phyloP scores from a whole-genome alignment of 805 yeast species.

The Myxozyma mucilagina region DNA sequence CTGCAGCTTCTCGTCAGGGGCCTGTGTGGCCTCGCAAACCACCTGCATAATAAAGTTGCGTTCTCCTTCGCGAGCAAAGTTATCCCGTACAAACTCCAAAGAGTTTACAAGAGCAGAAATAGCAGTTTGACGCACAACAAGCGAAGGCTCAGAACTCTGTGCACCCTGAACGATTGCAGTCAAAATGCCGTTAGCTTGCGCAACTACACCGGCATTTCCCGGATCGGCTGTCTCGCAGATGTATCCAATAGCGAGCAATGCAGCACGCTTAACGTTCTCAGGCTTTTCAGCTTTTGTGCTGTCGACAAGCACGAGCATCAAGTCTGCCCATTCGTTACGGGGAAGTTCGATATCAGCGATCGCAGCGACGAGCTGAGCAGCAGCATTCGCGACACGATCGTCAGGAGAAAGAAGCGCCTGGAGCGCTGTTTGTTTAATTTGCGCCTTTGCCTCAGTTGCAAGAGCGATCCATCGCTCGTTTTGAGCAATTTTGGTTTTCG shows the following conservation, averaged over 20 bases:
- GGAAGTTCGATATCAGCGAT: conserved; percentile 96
- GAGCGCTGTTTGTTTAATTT: conserved; percentile 62
- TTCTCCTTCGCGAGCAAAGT: conserved; percentile 91
- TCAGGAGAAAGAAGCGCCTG: conserved; percentile 62
- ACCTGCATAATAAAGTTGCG: conserved; percentile 98
- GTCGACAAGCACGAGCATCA: conserved; percentile 79
- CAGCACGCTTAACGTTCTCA: conserved; percentile 78
- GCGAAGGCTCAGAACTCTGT: conserved; percentile 73
- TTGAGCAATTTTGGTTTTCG: conserved; percentile 55
- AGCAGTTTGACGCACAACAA: conserved; percentile 81
- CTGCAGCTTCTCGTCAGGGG: conserved; percentile 75
- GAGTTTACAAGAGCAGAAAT: conserved; percentile 89
- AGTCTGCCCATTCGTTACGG: conserved; percentile 79
- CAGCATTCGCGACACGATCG: conserved; percentile 79
- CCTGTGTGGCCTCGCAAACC: conserved; percentile 98
- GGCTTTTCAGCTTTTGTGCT: conserved; percentile 80
- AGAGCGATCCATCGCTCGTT: conserved; percentile 74
- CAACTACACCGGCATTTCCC: conserved; percentile 66
- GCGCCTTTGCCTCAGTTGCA: conserved; percentile 54
- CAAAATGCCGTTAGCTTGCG: conserved; percentile 87
- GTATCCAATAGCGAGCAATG: conserved; percentile 87
- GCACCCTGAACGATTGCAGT: conserved; percentile 98
- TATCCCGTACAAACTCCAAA: conserved; percentile 80
- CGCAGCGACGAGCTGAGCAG: conserved; percentile 94
- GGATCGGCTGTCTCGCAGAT: conserved; percentile 96